Evolutionary conservation across 495 filamentous ascomycete genomes (phyloP).

Genomic region (Aspergillus egyptiacus): DNA sequence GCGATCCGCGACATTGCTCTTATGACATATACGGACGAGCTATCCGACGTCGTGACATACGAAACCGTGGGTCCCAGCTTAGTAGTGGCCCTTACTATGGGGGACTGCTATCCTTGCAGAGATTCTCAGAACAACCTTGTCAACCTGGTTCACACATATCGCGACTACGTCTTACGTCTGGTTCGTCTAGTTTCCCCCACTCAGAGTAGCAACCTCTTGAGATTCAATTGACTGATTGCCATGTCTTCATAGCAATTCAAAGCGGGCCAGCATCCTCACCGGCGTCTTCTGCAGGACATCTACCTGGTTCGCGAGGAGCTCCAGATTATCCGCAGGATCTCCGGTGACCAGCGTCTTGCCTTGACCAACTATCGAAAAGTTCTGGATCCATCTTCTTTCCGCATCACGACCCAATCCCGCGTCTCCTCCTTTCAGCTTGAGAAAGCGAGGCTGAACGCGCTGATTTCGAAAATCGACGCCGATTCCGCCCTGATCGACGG

Average conservation of each 20-base stretch:
- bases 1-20: not conserved
- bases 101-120: not conserved
- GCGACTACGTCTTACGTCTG: not conserved
- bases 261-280: not conserved
- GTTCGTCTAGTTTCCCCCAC: too few relatives aligned
- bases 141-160: not conserved
- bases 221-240: too few relatives aligned
- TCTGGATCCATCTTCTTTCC: not conserved
- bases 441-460: not conserved
- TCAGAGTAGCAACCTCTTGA: too few relatives aligned
- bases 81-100: not conserved
- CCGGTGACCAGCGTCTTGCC: not conserved
- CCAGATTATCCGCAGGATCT: not conserved
- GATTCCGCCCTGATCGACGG: not conserved
- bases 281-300: not conserved
- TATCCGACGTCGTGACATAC: not conserved
- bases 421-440: not conserved
- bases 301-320: not conserved
- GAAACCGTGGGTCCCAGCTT: not conserved
- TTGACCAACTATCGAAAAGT: not conserved
- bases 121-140: not conserved
- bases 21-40: conserved; percentile 1
- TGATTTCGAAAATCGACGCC: not conserved
- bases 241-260: too few relatives aligned
- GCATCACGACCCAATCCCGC: not conserved